phyloP scores from a whole-genome alignment of 345 rosid genomes.

The Boechera stricta region DNA sequence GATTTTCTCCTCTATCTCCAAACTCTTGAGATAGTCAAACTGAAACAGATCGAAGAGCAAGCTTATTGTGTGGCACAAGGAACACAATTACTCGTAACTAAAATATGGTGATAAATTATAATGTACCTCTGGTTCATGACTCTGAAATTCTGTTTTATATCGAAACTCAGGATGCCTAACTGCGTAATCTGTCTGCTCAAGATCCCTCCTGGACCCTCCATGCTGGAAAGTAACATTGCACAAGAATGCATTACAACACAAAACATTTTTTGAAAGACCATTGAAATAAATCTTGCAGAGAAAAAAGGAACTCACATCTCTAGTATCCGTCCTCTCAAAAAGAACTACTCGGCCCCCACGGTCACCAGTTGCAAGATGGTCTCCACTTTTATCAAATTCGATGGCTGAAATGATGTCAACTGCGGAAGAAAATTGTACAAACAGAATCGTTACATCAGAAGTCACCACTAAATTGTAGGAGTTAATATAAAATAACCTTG shows the following conservation, averaged over 20 bases:
- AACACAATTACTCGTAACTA: background rate
- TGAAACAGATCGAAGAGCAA: conserved; percentile 45
- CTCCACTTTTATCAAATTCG: conserved; percentile 95
- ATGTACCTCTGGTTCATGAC: conserved; percentile 99
- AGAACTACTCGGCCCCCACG: conserved; percentile 99
- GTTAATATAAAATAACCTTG: conserved; percentile 10
- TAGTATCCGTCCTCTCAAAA: conserved; percentile 89
- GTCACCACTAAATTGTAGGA: conserved; percentile 8
- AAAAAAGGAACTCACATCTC: conserved; percentile 61
- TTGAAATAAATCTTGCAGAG: conserved; percentile 27
- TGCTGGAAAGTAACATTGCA: conserved; percentile 55
- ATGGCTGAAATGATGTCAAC: conserved; percentile 99
- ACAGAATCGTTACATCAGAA: conserved; percentile 28
- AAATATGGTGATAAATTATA: conserved; percentile 9
- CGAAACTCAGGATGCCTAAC: conserved; percentile 97
- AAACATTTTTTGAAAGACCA: background rate
- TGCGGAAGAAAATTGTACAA: conserved; percentile 50
- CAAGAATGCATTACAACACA: conserved; percentile 19
- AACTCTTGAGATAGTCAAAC: conserved; percentile 99
- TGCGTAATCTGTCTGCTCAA: conserved; percentile 72
- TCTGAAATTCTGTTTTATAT: conserved; percentile 98
- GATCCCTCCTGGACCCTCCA: conserved; percentile 79
- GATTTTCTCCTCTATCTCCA: conserved; percentile 99
- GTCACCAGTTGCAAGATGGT: conserved; percentile 99
- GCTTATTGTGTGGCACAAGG: conserved; percentile 18